Conservation (phyloP, 1,284 basidiomycete species). For the Leccinum ponderosum region DNA sequence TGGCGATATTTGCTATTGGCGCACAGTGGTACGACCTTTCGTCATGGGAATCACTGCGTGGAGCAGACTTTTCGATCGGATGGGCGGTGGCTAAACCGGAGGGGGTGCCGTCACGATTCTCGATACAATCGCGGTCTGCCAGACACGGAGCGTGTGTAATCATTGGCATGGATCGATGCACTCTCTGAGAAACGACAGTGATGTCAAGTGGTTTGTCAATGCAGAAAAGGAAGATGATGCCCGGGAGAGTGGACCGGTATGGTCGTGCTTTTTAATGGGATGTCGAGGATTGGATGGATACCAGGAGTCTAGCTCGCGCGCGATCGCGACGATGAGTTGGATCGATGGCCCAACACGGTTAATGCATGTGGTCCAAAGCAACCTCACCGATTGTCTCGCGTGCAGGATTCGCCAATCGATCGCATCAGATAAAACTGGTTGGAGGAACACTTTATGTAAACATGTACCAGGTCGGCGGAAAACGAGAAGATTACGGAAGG, state of each 20-base stretch:
- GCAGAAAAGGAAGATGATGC: conserved; percentile 5
- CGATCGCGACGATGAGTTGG: not conserved
- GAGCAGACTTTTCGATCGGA: not conserved
- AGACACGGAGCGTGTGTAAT: not conserved
- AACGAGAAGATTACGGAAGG: conserved; percentile 2
- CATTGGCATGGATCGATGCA: not conserved
- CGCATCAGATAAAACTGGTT: conserved; percentile 13
- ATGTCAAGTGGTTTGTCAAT: not conserved
- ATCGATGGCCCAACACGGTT: not conserved
- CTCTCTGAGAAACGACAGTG: not conserved
- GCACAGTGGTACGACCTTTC: conserved; percentile 1
- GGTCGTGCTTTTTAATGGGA: not conserved
- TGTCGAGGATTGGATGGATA: not conserved
- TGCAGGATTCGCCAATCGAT: conserved; percentile 13
- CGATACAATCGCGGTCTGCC: not conserved
- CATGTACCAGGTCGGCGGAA: not conserved
- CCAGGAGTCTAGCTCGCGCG: not conserved
- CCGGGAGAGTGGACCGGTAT: not conserved
- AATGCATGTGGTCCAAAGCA: not conserved
- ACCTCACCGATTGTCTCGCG: not conserved
- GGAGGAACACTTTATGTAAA: not conserved
- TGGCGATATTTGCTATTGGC: conserved; percentile 10
- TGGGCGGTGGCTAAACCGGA: not conserved
- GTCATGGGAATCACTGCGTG: not conserved
- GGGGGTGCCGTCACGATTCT: not conserved